Base-by-base conservation (phyloP, 352 stramenopile species). In the Phytophthora foliorum region DNA sequence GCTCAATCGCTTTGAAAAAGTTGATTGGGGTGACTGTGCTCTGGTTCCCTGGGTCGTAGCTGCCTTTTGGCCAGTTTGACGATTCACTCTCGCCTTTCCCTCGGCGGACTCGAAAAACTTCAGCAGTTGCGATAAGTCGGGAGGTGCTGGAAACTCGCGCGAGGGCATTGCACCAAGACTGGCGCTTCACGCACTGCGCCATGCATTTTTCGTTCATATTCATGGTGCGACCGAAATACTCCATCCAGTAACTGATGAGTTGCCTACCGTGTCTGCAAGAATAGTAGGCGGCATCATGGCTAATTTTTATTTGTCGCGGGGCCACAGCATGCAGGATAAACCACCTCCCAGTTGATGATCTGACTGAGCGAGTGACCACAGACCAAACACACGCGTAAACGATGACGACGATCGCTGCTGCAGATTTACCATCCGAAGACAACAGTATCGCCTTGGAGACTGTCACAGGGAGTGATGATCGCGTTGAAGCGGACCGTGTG, bases 101-200 rank as follows among this genome's bases (percentile, higher is more conserved):
- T 76, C 65, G 6, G 72, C 57, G 1, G 67, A 67, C 60, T 75
- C 59, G 58, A 84, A 89, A 57, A 82, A 78, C 54, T 75, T 72
- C 53, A 87, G 75, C 52, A 87, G 67, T 54, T 86, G 72, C 16
- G 81, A 72, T 48, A 86, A 67, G 21, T 87, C 69, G 2, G 76
- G 78, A 27, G 81, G 77, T 9, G 77, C 51, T 41, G 76, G 71
- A 49, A 79, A 83, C 55, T 72, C 46, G 9, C 51, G 70, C 25
- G 67, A 71, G 29, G 67, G 42, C 67, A 75, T 75, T 38, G 19
- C 32, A 31, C 22, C 21, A 34, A 27, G 19, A 41, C 22, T 25
- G 24, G 32, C 4, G 13, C 52, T 59, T 58, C 17, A 53, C 31
- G 39, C 31, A 57, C 29, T 62, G 38, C 53, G 39, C 19, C 16